Percentiles rank a stretch among this genome's conserved stretches.
phyloP scores from a whole-genome alignment of 768 basidiomycete genomes.

The Tricholomella constricta region DNA sequence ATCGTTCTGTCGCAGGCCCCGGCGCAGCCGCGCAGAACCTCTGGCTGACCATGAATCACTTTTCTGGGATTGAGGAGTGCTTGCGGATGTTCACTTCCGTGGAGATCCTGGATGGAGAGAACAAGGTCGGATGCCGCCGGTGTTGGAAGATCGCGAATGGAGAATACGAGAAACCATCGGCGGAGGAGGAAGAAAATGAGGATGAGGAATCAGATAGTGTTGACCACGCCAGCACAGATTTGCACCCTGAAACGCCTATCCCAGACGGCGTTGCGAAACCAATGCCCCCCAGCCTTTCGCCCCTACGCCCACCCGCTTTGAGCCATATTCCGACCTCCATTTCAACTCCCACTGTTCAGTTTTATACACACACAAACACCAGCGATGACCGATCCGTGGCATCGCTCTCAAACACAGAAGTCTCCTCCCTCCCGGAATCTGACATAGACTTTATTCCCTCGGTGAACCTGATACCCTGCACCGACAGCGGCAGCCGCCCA shows the following conservation, averaged over 20 bases:
- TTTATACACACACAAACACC: slow-evolving; percentile 30
- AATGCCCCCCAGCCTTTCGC: slow-evolving; percentile 6
- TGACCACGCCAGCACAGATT: slow-evolving; percentile 6
- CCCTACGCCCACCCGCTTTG: slow-evolving; percentile 17
- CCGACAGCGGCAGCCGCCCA: slow-evolving; percentile 1
- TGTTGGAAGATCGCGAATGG: slow-evolving; percentile 94
- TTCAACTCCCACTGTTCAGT: slow-evolving; percentile 40
- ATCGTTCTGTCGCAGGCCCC: slow-evolving; percentile 12
- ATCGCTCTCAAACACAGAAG: slow-evolving; percentile 39
- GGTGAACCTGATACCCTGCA: slow-evolving; percentile 1
- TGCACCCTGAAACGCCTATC: background rate
- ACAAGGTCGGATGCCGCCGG: slow-evolving; percentile 88
- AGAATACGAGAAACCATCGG: slow-evolving; percentile 39
- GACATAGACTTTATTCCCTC: slow-evolving; percentile 23
- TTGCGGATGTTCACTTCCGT: slow-evolving; percentile 87
- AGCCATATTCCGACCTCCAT: slow-evolving; percentile 39
- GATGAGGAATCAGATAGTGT: slow-evolving; percentile 24
- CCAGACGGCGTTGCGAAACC: slow-evolving; percentile 1
- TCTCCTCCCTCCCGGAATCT: slow-evolving; percentile 25
- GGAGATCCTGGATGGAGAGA: slow-evolving; percentile 92
- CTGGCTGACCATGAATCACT: slow-evolving; percentile 48
- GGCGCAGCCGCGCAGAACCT: slow-evolving; percentile 30
- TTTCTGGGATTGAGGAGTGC: slow-evolving; percentile 75
- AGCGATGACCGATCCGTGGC: slow-evolving; percentile 37
- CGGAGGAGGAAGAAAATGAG: slow-evolving; percentile 32